phyloP scores from a whole-genome alignment of 495 filamentous ascomycete genomes.

The Aspergillus heteromorphus region DNA sequence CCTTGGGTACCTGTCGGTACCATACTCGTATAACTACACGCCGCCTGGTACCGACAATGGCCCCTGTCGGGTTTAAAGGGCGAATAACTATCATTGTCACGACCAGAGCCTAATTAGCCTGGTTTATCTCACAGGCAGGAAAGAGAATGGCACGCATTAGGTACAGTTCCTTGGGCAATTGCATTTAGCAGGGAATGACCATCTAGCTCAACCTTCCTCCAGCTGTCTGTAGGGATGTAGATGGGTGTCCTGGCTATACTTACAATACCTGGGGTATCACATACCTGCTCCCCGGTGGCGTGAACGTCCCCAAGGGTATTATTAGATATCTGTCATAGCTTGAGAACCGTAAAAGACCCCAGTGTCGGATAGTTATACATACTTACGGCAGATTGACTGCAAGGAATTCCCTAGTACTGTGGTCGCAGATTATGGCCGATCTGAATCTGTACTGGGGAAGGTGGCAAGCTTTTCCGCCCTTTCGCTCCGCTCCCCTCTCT shows the following conservation, averaged over 20 bases:
- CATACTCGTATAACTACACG: neutral
- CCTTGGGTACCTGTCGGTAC: neutral
- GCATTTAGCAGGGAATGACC: neutral
- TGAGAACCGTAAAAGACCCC: too few relatives aligned
- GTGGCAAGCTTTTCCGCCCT: neutral
- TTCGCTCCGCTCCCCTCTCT: neutral
- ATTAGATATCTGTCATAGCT: too few relatives aligned
- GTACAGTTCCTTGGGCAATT: too few relatives aligned
- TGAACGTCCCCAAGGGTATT: neutral
- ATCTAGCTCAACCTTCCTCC: neutral
- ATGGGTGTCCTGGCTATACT: neutral
- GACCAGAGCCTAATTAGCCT: too few relatives aligned
- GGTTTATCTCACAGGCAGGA: too few relatives aligned
- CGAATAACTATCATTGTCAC: too few relatives aligned
- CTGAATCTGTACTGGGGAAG: neutral
- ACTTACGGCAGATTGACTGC: neutral
- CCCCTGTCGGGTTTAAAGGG: too few relatives aligned
- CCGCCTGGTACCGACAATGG: neutral
- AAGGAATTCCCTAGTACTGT: neutral
- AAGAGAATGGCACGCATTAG: too few relatives aligned
- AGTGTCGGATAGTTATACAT: neutral
- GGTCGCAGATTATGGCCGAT: neutral
- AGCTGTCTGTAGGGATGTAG: neutral
- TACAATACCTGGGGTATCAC: neutral
- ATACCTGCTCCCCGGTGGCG: neutral